Conservation (phyloP, 2,329 filamentous ascomycete genomes). For the Colletotrichum siamense region DNA sequence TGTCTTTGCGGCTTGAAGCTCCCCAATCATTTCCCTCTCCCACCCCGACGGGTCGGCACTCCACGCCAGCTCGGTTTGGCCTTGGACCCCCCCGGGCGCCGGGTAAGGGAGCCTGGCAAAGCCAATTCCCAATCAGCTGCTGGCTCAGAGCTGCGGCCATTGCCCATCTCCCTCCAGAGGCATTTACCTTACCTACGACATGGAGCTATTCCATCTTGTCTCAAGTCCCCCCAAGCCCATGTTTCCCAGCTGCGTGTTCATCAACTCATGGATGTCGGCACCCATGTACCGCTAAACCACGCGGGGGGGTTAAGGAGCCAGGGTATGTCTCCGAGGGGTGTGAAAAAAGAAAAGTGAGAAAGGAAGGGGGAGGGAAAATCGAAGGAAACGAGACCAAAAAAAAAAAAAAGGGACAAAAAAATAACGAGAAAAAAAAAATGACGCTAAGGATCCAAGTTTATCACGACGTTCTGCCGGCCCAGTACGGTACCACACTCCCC, state of each 20-base stretch:
- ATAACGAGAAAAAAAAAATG: conserved; percentile 7
- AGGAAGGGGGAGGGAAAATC: background rate
- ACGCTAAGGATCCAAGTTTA: conserved; percentile 17
- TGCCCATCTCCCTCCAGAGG: conserved; percentile 14
- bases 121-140: conserved; percentile 12
- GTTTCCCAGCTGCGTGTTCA: conserved; percentile 15
- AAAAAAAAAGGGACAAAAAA: background rate
- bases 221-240: conserved; percentile 15
- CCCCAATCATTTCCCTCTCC: conserved; percentile 21
- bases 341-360: background rate
- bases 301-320: conserved; percentile 13
- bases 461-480: conserved; percentile 21
- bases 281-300: conserved; percentile 15
- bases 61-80: conserved; percentile 18
- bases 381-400: background rate
- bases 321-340: background rate
- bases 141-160: conserved; percentile 3
- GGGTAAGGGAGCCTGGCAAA: conserved; percentile 15
- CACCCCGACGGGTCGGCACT: conserved; percentile 23
- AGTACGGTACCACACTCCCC: conserved; percentile 13
- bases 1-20: conserved; percentile 17
- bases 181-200: conserved; percentile 11
- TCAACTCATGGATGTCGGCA: conserved; percentile 11
- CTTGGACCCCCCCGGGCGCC: conserved; percentile 5
- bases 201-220: conserved; percentile 10